Percentiles rank a stretch among this genome's conserved stretches.
Conservation (phyloP, 805 yeast genomes). For the Ogataea naganishii region DNA sequence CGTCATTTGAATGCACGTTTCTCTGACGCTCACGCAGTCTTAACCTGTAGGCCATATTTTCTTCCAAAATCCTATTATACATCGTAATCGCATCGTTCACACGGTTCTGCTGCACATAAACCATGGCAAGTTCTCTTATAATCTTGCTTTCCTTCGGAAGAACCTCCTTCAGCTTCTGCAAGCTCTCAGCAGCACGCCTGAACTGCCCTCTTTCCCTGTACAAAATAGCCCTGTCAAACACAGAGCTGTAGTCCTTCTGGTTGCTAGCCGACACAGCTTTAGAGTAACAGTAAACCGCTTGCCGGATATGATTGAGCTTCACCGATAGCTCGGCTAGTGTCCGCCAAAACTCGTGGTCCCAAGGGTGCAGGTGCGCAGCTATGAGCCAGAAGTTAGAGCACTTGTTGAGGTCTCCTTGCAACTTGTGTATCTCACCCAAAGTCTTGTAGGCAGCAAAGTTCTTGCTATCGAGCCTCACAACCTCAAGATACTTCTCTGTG, state of each 20-base stretch:
- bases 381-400: constrained; percentile 76
- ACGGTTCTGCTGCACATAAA: constrained; percentile 44
- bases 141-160: constrained; percentile 57
- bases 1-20: no score
- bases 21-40: constrained; percentile 14
- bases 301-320: constrained; percentile 59
- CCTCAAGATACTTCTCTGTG: constrained; percentile 50
- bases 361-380: constrained; percentile 70
- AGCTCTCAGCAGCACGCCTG: constrained; percentile 68
- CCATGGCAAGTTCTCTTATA: constrained; percentile 52
- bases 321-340: constrained; percentile 61
- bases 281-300: constrained; percentile 72
- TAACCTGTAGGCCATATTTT: constrained; percentile 38
- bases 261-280: constrained; percentile 43
- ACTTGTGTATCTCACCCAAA: constrained; percentile 72
- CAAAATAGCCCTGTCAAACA: constrained; percentile 57
- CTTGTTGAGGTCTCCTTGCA: constrained; percentile 57
- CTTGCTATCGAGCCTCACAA: constrained; percentile 67
- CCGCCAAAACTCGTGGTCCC: constrained; percentile 74
- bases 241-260: constrained; percentile 41
- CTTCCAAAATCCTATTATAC: constrained; percentile 55
- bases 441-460: constrained; percentile 83
- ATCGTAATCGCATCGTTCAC: constrained; percentile 66
- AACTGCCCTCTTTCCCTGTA: constrained; percentile 58
- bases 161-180: constrained; percentile 45